Percentiles rank a stretch among this genome's conserved stretches.
Evolutionary conservation across 2,329 filamentous ascomycete genomes (phyloP).

Genomic region (Hypomyces rosellus): DNA sequence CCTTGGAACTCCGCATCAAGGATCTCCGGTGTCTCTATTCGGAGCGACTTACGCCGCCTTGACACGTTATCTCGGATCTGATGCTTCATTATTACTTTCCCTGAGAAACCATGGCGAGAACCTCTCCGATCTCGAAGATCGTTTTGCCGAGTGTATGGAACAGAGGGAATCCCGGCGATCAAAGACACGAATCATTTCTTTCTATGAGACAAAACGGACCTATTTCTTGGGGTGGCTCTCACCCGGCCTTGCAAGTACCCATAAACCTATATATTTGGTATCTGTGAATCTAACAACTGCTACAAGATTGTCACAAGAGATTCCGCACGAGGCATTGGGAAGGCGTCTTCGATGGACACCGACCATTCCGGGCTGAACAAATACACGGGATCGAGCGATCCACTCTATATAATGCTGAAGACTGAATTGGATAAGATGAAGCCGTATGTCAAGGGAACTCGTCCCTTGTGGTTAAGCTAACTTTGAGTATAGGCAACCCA

Average conservation of each 20-base stretch:
- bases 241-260: constrained; percentile 7
- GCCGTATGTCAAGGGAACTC: neutral
- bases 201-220: constrained; percentile 17
- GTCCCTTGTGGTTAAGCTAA: too few relatives aligned
- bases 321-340: constrained; percentile 1
- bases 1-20: constrained; percentile 15
- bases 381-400: constrained; percentile 3
- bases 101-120: constrained; percentile 5
- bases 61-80: constrained; percentile 12
- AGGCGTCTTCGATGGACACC: constrained; percentile 6
- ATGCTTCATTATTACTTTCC: constrained; percentile 7
- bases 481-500: too few relatives aligned
- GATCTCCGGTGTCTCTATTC: constrained; percentile 6
- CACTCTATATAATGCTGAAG: constrained; percentile 7
- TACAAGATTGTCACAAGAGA: constrained; percentile 9
- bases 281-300: neutral
- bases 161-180: neutral
- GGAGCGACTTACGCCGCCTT: constrained; percentile 3
- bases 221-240: constrained; percentile 11
- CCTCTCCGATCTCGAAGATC: constrained; percentile 6
- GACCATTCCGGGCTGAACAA: constrained; percentile 19
- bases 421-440: neutral
- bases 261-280: neutral
- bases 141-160: neutral
- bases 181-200: constrained; percentile 9